Percentiles rank a stretch among this genome's conserved stretches.
Conservation (phyloP, 2,329 filamentous ascomycete genomes). For the Tothia fuscella region DNA sequence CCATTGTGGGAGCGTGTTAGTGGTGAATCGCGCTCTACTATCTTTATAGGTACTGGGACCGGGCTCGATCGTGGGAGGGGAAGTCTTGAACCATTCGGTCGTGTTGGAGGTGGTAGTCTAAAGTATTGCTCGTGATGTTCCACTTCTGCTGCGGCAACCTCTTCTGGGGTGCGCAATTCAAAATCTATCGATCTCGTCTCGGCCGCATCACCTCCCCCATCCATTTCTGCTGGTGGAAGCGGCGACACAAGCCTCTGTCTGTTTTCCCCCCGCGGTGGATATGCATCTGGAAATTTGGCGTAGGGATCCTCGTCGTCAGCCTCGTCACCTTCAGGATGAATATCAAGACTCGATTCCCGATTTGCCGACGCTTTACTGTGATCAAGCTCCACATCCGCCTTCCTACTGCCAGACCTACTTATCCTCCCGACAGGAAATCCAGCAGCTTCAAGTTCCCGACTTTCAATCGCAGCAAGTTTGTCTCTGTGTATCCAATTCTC, state of each 20-base stretch:
- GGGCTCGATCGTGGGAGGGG: conserved; percentile 74
- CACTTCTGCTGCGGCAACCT: conserved; percentile 49
- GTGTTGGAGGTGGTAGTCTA: conserved; percentile 16
- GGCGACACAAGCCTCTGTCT: conserved; percentile 23
- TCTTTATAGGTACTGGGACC: conserved; percentile 58
- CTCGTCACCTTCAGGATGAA: conserved; percentile 12
- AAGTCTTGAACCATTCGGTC: conserved; percentile 59
- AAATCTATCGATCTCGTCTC: no score
- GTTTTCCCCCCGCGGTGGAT: conserved; percentile 11
- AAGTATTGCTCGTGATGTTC: conserved; percentile 12
- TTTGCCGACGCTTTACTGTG: neutral
- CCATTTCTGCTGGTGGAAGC: conserved; percentile 27
- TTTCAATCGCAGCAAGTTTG: conserved; percentile 73
- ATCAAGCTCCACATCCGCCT: conserved; percentile 18
- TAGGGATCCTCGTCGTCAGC: conserved; percentile 16
- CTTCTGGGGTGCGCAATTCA: conserved; percentile 67
- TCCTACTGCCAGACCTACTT: conserved; percentile 17
- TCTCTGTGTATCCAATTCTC: conserved; percentile 80
- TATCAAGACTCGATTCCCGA: conserved; percentile 1
- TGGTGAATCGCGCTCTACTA: conserved; percentile 62
- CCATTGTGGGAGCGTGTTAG: conserved; percentile 47
- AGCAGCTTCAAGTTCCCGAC: conserved; percentile 64
- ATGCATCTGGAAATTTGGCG: conserved; percentile 25
- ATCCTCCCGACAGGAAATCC: conserved; percentile 44
- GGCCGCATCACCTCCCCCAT: conserved; percentile 31